Base-by-base conservation (phyloP, 2,329 filamentous ascomycete species). In the Fulvia fulva region DNA sequence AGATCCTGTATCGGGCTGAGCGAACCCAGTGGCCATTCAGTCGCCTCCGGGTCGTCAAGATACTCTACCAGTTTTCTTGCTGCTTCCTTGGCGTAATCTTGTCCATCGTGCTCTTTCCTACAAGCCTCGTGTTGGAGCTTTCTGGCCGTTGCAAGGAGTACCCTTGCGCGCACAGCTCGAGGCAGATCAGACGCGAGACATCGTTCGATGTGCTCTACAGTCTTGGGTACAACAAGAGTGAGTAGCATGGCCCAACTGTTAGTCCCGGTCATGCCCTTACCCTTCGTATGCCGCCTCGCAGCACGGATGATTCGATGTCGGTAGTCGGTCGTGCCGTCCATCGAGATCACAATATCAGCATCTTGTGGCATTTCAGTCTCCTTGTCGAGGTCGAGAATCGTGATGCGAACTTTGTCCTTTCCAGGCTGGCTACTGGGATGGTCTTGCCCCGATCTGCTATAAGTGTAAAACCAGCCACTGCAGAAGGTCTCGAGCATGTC, bases 191-290 rank as follows among this genome's bases (percentile, higher is more conserved):
- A n/a, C 5, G 60, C 63, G 5, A 79, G 57, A 51, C 74, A 77
- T 9, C 70, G 70, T 55, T 78, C 73, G 51, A 79, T 73, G 61
- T 80, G 78, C 55, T 78, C 75, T 3, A 78, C 64, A 0, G 76
- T 71, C 37, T 70, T 66, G 1, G 76, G 74, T 30, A 78, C 72
- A 1, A 78, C 73, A 1, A 78, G 63, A 23, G 74, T 71, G 9
- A 78, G 60, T 3, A 78, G 50, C 37, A 64, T 55, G 4, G 63
- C 58, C 62, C 63, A 65, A 21, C 49, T 53, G 41, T 50, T 54
- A 28, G 56, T 55, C 5, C 50, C 51, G 16, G 25, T 53, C 30
- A 45, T 58, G 26, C 51, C 30, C 25, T 28, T n/a, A 14, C 22
- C 43, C 16, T 22, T 12, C 0, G 32, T 47, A 21, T 57, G 53